Base-by-base conservation (phyloP, 2,329 filamentous ascomycete species). In the Chaetomium sp. region DNA sequence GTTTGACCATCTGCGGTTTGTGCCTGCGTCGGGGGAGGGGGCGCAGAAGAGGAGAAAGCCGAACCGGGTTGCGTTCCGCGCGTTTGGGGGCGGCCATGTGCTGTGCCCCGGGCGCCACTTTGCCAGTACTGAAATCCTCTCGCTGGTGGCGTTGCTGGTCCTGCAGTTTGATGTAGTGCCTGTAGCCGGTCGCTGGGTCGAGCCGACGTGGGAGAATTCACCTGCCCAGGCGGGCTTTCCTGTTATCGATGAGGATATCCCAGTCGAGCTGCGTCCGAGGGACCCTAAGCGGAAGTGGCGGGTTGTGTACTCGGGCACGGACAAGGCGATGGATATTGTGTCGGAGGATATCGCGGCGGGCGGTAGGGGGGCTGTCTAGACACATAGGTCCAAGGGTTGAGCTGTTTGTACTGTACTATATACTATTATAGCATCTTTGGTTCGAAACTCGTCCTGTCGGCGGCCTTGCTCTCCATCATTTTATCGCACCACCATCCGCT, bases 81-180 rank as follows among this genome's bases (percentile, higher is more conserved):
- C 78, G 0, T 85, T 85, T 68, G 82, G 82, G 0, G 77, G 81
- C 2, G 82, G 82, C 9, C 80, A 78, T 45, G 79, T 77, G 4
- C 62, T 75, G n/a, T 75, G 72, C 38, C 72, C 72, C 3, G 72
- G 67, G 3, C 57, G 71, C 19, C 72, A 75, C 62, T 75, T 75
- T 66, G 73, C 72, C 6, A 72, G 67, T 42, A 69, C 67, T 33
- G 72, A 75, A 68, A 72, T 73, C 57, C 29, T 74, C 51, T 56
- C 69, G 4, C 60, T 72, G n/a, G 65, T 67, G 12, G 60, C 72
- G 3, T 42, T 71, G 29, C 9, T 74, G 42, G 61, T 71, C 4
- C 58, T 72, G 4, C 69, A 66, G 3, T 72, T 71, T 25, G 68
- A 72, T 25, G 27, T 55, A 16, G 29, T 65, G 25, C 69, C 70